Base-by-base conservation (phyloP, 805 yeast genomes). In the Yamadazyma sp. region DNA sequence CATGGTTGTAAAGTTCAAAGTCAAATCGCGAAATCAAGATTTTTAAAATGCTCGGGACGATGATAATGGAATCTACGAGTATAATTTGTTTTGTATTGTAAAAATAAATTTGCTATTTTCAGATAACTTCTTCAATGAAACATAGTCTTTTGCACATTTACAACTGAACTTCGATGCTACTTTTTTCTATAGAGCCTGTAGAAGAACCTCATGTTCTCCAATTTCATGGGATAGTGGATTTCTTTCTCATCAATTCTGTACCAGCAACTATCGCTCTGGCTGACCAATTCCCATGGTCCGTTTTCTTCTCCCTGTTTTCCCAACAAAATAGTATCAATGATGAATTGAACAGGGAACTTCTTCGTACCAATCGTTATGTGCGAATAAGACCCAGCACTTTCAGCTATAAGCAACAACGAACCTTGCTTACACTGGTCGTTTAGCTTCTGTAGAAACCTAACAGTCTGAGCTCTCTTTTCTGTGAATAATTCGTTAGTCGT, bases 331-430 rank as follows among this genome's bases (percentile, higher is more conserved):
- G 82, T 84, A 52, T 88, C 95, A 8, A 89, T 67, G 26, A 88
- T 66, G 50, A 83, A 86, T 47, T 86, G 89, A 3, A 88, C 81
- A 0, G 96, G 96, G 63, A 88, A 88, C 47, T 67, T 75, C 55
- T 83, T 87, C 20, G 77, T 59, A 3, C 95, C 95, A 28, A 88
- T 73, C 2, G 78, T 71, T 25, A 88, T 84, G 49, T 86, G 82
- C 1, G 95, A 85, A 59, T 81, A 88, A 7, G 95, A 84, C 0
- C 96, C 96, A 0, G 96, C 96, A 61, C 93, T 82, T 52, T 88
- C 96, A 2, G 86, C 77, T 16, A 88, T 77, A 30, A 89, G 64
- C 23, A 88, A 59, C 19, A 74, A 57, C 11, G 86, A 61, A 0
- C 90, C 93, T 1, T 57, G 38, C 23, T 59, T 53, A 57, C 95